Evolutionary conservation across 768 basidiomycete species (phyloP).

Genomic region (Saitozyma podzolica): DNA sequence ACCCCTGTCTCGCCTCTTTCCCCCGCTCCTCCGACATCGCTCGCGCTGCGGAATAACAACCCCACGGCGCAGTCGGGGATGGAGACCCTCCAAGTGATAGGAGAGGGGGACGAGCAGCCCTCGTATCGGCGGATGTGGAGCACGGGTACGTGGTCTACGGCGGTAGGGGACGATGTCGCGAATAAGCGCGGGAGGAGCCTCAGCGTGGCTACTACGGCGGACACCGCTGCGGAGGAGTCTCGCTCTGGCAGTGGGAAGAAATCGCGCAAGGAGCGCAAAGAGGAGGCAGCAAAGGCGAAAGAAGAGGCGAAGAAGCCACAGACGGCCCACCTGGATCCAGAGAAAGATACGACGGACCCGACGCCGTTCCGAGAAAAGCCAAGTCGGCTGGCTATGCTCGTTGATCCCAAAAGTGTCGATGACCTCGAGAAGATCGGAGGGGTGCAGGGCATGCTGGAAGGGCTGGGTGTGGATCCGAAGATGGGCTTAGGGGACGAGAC

Average conservation of each 20-base stretch:
- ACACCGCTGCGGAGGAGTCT: not conserved
- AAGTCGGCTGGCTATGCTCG: constrained; percentile 72
- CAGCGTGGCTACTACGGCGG: not conserved
- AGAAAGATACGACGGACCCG: constrained; percentile 59
- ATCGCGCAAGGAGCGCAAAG: constrained; percentile 22
- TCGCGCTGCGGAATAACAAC: constrained; percentile 49
- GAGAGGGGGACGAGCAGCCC: constrained; percentile 8
- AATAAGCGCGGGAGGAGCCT: constrained; percentile 12
- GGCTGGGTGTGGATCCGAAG: constrained; percentile 67
- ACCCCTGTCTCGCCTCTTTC: constrained; percentile 25
- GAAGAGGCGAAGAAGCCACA: constrained; percentile 20
- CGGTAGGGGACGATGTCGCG: constrained; percentile 20
- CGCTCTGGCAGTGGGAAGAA: constrained; percentile 8
- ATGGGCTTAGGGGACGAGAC: constrained; percentile 49
- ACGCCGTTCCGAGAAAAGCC: constrained; percentile 75
- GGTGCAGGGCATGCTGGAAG: constrained; percentile 63
- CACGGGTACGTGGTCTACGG: constrained; percentile 35
- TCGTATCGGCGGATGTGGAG: constrained; percentile 22
- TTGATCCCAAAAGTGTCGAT: constrained; percentile 83
- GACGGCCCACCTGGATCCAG: constrained; percentile 46
- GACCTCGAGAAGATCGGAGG: constrained; percentile 72
- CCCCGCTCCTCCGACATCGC: constrained; percentile 14
- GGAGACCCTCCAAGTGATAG: constrained; percentile 36
- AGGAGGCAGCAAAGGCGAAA: constrained; percentile 13
- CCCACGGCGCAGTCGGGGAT: constrained; percentile 38